A percentile compares a stretch with the other conserved stretches of the same genome.
phyloP scores from a whole-genome alignment of 495 filamentous ascomycete genomes.

The Hypomontagnella monticulosa region DNA sequence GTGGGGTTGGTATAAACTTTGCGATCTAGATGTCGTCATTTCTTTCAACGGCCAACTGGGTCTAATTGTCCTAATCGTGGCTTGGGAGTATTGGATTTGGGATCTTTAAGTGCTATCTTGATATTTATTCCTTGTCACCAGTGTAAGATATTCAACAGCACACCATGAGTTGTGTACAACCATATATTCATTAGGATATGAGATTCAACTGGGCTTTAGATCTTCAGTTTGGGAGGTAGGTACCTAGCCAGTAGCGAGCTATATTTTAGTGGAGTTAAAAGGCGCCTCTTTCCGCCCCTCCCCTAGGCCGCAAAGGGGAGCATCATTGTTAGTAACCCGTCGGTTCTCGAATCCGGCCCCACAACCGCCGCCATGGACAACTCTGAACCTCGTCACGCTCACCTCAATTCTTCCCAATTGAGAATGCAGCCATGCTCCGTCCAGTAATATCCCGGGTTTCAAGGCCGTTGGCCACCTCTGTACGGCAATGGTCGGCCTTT shows the following conservation, averaged over 20 bases:
- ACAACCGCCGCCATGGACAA: constrained; percentile 26
- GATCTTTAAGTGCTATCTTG: too few species aligned
- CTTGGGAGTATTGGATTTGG: too few species aligned
- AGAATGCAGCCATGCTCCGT: constrained; percentile 41
- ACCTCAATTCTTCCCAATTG: constrained; percentile 31
- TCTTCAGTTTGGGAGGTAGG: not conserved
- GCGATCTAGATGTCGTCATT: too few species aligned
- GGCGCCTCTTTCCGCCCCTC: constrained; percentile 7
- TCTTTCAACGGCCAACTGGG: too few species aligned
- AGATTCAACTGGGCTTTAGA: not conserved
- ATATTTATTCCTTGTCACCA: too few species aligned
- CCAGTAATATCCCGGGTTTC: constrained; percentile 32
- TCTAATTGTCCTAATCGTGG: too few species aligned
- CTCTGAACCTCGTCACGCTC: constrained; percentile 7
- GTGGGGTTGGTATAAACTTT: too few species aligned
- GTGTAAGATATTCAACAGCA: too few species aligned
- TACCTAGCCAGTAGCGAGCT: not conserved
- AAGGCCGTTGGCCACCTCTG: constrained; percentile 22
- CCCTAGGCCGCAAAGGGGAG: not conserved
- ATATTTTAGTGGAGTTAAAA: not conserved
- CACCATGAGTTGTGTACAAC: too few species aligned
- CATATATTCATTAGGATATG: too few species aligned
- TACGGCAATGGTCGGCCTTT: constrained; percentile 14
- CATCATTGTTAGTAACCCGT: constrained; percentile 19
- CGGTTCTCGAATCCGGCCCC: constrained; percentile 23